Base-by-base conservation (phyloP, 2,329 filamentous ascomycete genomes). In the Pseudocercospora cruenta region DNA sequence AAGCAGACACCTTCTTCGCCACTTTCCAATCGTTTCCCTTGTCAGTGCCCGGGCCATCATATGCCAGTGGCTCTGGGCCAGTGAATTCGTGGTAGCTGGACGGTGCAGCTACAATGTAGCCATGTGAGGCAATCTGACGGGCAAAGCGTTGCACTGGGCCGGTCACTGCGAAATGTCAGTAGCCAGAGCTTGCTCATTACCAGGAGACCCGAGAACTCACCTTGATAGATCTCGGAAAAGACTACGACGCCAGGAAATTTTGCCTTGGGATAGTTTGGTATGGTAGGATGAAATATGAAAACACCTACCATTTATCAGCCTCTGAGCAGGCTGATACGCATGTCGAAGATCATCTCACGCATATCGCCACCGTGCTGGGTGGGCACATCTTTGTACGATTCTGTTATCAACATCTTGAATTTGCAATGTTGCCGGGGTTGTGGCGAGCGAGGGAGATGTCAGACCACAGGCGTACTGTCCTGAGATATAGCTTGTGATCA, bases 211-310 rank as follows among this genome's bases (percentile, higher is more conserved):
- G 33, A 45, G 5, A 22, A 14, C 71, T 60, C 79, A 93, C 93
- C 93, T 88, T 97, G 94, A 77, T 97, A 97, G 74, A 97, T 97
- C 81, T 97, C 94, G 73, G 90, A 94, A 78, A 96, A 97, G 64
- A 97, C 84, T 14, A 92, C 90, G 4, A 97, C 91, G 21, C 91
- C 93, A 0, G 93, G 93, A 75, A 96, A 97, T 75, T 88, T 93
- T 79, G 94, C 94, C 71, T 95, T 89, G 28, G 94, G 93, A 77
- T 96, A 96, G 67, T 91, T 90, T 0, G 92, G 87, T 71, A 97
- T 90, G 14, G 87, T 88, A 7, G 94, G 94, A 76, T 97, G 92
- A 80, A 94, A 97, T 77, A 96, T 77, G 80, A 94, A 96, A 76
- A 97, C 91, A 71, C 93, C 93, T 96, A 77, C 55, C 31, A 57